Evolutionary conservation across 352 stramenopile genomes (phyloP).

Genomic region (Pythium phragmitis): DNA sequence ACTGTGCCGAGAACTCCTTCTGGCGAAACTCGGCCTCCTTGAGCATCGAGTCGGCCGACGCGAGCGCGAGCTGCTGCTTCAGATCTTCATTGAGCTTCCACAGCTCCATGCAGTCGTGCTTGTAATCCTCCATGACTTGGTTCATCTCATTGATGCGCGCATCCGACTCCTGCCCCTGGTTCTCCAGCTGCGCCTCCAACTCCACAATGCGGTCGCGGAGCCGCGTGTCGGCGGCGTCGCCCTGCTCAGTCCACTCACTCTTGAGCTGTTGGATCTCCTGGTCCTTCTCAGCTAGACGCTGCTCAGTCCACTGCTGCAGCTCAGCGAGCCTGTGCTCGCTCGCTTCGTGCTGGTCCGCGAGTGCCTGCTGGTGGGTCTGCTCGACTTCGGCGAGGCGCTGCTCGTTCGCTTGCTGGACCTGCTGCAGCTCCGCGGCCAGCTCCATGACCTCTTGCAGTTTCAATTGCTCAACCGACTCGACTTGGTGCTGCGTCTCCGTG

Average conservation of each 20-base stretch:
- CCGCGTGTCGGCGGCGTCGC: constrained; percentile 19
- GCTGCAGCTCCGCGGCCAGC: constrained; percentile 26
- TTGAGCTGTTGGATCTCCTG: constrained; percentile 27
- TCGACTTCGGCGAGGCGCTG: constrained; percentile 16
- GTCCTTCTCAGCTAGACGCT: constrained; percentile 30
- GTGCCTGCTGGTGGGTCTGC: constrained; percentile 16
- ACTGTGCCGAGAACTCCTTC: constrained; percentile 55
- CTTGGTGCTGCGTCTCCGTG: constrained; percentile 23
- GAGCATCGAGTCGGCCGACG: constrained; percentile 53
- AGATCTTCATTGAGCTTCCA: constrained; percentile 81
- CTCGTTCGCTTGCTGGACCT: constrained; percentile 21
- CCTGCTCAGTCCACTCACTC: constrained; percentile 25
- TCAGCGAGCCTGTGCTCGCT: constrained; percentile 17
- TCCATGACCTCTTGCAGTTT: constrained; percentile 33
- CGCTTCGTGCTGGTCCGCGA: constrained; percentile 22
- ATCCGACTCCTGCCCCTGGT: constrained; percentile 32
- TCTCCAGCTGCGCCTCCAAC: constrained; percentile 41
- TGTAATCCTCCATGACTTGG: constrained; percentile 72
- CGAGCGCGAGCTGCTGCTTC: constrained; percentile 67
- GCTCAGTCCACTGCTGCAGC: constrained; percentile 16
- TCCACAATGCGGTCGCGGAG: constrained; percentile 36
- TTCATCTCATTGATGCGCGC: constrained; percentile 30
- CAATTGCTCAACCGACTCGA: constrained; percentile 36
- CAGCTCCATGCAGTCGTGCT: constrained; percentile 75
- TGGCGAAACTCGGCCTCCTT: constrained; percentile 58